A percentile compares a stretch with the other conserved stretches of the same genome.
phyloP scores from a whole-genome alignment of 306 rosid genomes.

The Vigna reflexopilosa region DNA sequence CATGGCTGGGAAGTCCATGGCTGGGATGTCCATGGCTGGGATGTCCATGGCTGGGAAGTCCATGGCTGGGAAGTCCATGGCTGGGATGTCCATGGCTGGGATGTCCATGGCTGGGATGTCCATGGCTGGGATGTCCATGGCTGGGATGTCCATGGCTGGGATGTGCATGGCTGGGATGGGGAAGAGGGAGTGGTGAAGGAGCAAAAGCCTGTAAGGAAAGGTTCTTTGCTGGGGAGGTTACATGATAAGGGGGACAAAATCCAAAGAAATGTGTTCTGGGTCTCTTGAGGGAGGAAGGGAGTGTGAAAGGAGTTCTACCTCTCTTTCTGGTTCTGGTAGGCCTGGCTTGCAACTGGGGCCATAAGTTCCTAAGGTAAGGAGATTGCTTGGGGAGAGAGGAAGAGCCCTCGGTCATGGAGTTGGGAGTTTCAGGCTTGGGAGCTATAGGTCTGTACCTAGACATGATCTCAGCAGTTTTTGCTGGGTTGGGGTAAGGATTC shows the following conservation, averaged over 20 bases:
- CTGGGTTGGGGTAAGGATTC: slow-evolving; percentile 63
- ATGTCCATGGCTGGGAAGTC: too few species aligned
- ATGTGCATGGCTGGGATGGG: slow-evolving; percentile 34
- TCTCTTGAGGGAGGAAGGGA: slow-evolving; percentile 59
- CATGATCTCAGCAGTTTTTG: slow-evolving; percentile 91
- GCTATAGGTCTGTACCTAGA: slow-evolving; percentile 92
- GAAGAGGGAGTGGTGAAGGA: slow-evolving; percentile 52
- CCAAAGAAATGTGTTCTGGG: slow-evolving; percentile 56
- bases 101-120: too few species aligned
- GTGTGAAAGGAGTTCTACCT: slow-evolving; percentile 62
- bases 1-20: too few species aligned
- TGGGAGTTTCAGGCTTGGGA: slow-evolving; percentile 78
- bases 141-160: too few species aligned
- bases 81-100: too few species aligned
- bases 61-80: too few species aligned
- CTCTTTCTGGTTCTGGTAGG: slow-evolving; percentile 91
- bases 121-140: too few species aligned
- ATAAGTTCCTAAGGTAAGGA: slow-evolving; percentile 73
- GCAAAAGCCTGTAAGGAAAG: slow-evolving; percentile 56
- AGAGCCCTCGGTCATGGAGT: slow-evolving; percentile 44
- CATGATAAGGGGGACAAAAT: slow-evolving; percentile 60
- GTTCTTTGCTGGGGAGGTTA: slow-evolving; percentile 48
- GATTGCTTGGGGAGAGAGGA: slow-evolving; percentile 67
- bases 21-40: too few species aligned
- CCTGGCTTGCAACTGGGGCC: slow-evolving; percentile 91